Evolutionary conservation across 148 eudicot genomes (phyloP).

Genomic region (Suaeda aralocaspica): DNA sequence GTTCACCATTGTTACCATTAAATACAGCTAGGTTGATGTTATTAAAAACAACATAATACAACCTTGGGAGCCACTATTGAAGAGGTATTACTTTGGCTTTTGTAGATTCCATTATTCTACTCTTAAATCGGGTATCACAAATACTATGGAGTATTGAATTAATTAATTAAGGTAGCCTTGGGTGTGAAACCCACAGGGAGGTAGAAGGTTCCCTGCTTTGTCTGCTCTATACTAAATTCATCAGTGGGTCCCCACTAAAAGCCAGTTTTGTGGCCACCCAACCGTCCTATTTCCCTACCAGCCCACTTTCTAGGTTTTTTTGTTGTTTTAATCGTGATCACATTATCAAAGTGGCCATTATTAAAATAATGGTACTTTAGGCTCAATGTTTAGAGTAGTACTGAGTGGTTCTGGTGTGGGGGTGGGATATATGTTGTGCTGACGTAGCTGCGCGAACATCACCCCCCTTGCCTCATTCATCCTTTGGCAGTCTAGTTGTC

Average conservation of each 20-base stretch:
- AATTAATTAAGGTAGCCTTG: slow-evolving; percentile 18
- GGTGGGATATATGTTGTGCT: not conserved
- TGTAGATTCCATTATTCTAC: slow-evolving; percentile 8
- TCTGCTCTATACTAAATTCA: slow-evolving; percentile 27
- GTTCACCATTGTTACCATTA: not conserved
- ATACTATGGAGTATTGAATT: too few relatives aligned
- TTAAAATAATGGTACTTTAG: not conserved
- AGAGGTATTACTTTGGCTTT: too few relatives aligned
- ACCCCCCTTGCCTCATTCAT: too few relatives aligned
- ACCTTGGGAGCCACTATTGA: too few relatives aligned
- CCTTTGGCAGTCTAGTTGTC: too few relatives aligned
- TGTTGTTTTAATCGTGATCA: slow-evolving; percentile 16
- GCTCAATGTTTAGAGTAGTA: not conserved
- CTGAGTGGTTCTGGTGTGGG: not conserved
- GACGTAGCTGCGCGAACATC: too few relatives aligned
- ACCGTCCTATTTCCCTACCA: slow-evolving; percentile 4
- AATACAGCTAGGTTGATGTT: too few relatives aligned
- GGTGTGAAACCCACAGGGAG: slow-evolving; percentile 34
- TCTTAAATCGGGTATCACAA: too few relatives aligned
- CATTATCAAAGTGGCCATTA: slow-evolving; percentile 10
- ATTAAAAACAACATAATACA: too few relatives aligned
- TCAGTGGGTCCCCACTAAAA: slow-evolving; percentile 21
- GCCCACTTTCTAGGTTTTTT: slow-evolving; percentile 22
- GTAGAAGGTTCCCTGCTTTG: slow-evolving; percentile 43
- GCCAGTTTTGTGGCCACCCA: slow-evolving; percentile 17